A percentile compares a stretch with the other conserved stretches of the same genome.
phyloP scores from a whole-genome alignment of 352 stramenopile genomes.

The Globisporangium ultimum region DNA sequence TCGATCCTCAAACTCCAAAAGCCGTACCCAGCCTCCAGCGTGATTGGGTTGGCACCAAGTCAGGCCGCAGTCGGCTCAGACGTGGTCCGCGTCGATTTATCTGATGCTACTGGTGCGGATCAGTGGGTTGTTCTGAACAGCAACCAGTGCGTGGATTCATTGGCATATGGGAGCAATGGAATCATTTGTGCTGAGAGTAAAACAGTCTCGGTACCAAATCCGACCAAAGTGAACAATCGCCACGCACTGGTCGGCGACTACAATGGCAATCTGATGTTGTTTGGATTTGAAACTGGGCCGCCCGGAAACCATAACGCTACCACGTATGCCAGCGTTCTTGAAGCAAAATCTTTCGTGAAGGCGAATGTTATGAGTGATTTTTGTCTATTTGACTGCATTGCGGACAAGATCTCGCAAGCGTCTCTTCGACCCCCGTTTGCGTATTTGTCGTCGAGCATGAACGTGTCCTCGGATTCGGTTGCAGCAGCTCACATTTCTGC shows the following conservation, averaged over 20 bases:
- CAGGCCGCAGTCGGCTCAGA: background rate
- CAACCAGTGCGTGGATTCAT: background rate
- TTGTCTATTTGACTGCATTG: background rate
- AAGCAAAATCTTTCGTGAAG: constrained; percentile 1
- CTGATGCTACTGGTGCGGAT: background rate
- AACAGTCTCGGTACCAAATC: background rate
- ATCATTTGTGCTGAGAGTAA: background rate
- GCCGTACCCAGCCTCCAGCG: background rate
- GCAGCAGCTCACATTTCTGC: background rate
- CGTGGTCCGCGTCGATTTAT: background rate
- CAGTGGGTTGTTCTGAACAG: background rate
- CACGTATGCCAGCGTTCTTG: background rate
- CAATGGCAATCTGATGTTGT: background rate
- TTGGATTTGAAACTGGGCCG: background rate
- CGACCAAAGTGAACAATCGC: background rate
- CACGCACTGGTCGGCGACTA: background rate
- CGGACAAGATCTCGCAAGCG: background rate
- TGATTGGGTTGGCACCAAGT: background rate
- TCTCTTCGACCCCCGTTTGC: constrained; percentile 3
- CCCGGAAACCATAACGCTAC: background rate
- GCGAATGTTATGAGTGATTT: background rate
- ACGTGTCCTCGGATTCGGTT: background rate
- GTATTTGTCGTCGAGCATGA: background rate
- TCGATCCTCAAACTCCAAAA: background rate
- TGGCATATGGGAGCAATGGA: too few relatives aligned